Evolutionary conservation across 23 red algal species (phyloP).

Genomic region (Gracilaria vermiculophylla): DNA sequence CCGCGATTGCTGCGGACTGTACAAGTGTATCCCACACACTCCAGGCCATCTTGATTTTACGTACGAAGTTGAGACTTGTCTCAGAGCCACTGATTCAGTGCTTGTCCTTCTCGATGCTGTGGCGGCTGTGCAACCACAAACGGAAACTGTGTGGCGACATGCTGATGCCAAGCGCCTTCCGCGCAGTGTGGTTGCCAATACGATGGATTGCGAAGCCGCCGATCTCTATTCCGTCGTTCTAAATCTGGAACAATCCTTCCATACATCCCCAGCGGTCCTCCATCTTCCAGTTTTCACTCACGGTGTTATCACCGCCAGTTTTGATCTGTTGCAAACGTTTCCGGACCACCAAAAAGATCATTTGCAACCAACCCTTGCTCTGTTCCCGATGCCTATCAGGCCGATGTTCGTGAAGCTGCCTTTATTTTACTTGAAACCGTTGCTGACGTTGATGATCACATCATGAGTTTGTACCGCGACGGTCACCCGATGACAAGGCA

Average conservation of each 20-base stretch:
- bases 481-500: conserved; percentile 11
- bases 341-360: background rate
- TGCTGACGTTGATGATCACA: conserved; percentile 80
- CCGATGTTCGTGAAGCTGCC: conserved; percentile 29
- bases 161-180: conserved; percentile 69
- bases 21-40: no score
- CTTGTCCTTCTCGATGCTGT: conserved; percentile 88
- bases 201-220: conserved; percentile 89
- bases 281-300: conserved; percentile 28
- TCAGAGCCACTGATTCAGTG: conserved; percentile 87
- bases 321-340: no score
- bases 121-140: conserved; percentile 92
- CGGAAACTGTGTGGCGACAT: no score
- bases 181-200: conserved; percentile 83
- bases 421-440: conserved; percentile 71
- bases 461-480: no score
- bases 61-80: conserved; percentile 88
- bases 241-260: background rate
- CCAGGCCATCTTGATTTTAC: conserved; percentile 99
- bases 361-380: background rate
- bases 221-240: conserved; percentile 32
- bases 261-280: conserved; percentile 20
- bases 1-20: no score
- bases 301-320: no score
- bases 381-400: background rate